Evolutionary conservation across 768 basidiomycete genomes (phyloP).

Genomic region (Amanita brunnescens): DNA sequence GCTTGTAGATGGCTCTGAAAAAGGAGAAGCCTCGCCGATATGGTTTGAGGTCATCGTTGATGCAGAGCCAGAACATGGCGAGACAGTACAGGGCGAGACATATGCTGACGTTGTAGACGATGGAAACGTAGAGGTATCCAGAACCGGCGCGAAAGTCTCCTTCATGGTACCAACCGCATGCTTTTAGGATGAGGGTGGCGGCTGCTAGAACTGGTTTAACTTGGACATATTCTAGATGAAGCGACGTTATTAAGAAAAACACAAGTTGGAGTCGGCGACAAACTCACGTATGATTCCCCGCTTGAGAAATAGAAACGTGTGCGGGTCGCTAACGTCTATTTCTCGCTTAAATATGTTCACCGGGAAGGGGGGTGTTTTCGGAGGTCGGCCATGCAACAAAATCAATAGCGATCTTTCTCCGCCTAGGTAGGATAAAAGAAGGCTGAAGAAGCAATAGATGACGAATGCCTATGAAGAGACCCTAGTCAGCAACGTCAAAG

Average conservation of each 20-base stretch:
- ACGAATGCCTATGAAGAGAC: conserved; percentile 69
- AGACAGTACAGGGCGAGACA: conserved; percentile 81
- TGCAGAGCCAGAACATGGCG: conserved; percentile 95
- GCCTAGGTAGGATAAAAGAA: conserved; percentile 78
- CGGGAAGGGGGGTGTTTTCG: conserved; percentile 83
- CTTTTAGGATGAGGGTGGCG: conserved; percentile 80
- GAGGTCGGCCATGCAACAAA: conserved; percentile 82
- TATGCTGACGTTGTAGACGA: conserved; percentile 80
- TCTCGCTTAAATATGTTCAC: conserved; percentile 74
- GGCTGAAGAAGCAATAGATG: conserved; percentile 86
- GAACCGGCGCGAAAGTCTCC: conserved; percentile 78
- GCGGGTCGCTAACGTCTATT: conserved; percentile 91
- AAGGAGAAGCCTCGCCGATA: conserved; percentile 50
- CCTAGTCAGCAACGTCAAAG: not conserved
- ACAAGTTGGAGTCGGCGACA: not conserved
- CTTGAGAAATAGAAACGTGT: conserved; percentile 89
- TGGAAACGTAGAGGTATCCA: conserved; percentile 86
- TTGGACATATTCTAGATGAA: conserved; percentile 82
- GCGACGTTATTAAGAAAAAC: conserved; percentile 1
- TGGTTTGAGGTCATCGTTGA: conserved; percentile 80
- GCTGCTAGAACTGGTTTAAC: conserved; percentile 87
- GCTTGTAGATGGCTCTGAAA: not conserved
- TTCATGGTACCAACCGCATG: conserved; percentile 80
- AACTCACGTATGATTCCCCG: conserved; percentile 84
- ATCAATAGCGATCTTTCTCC: conserved; percentile 93